A percentile compares a stretch with the other conserved stretches of the same genome.
phyloP scores from a whole-genome alignment of 2,329 filamentous ascomycete species.

The Botrytis pseudocinerea region DNA sequence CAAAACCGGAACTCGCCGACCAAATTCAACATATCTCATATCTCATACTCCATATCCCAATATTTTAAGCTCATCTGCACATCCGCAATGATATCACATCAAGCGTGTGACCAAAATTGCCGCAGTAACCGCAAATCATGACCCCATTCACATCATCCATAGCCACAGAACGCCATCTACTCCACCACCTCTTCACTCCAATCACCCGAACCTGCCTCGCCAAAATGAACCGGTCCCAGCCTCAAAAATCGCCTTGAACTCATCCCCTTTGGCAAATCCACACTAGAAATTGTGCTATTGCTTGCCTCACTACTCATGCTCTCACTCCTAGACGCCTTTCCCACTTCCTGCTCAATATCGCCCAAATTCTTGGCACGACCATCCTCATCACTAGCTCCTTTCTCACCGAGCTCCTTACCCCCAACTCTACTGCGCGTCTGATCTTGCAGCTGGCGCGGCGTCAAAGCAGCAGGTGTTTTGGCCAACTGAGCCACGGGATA shows the following conservation, averaged over 20 bases:
- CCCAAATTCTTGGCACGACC: not conserved
- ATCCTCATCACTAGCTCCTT: conserved; percentile 25
- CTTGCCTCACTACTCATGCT: conserved; percentile 18
- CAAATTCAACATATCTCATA: not conserved
- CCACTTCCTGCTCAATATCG: not conserved
- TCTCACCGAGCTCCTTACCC: conserved; percentile 26
- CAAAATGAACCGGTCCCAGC: conserved; percentile 37
- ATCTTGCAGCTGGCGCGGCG: conserved; percentile 26
- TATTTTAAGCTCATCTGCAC: not conserved
- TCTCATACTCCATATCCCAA: not conserved
- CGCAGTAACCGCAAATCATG: not conserved
- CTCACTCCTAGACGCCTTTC: conserved; percentile 10
- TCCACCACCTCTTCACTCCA: conserved; percentile 35
- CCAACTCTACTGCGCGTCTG: not conserved
- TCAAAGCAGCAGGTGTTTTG: not conserved
- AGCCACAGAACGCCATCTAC: not conserved
- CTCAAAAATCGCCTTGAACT: conserved; percentile 34
- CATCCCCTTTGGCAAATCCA: conserved; percentile 16
- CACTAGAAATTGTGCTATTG: conserved; percentile 12
- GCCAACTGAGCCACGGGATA: conserved; percentile 29
- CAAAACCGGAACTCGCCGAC: not conserved
- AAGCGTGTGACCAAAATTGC: not conserved
- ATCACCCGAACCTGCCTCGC: conserved; percentile 33
- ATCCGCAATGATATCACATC: not conserved
- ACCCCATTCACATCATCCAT: not conserved